Evolutionary conservation across 2,329 filamentous ascomycete genomes (phyloP).

Genomic region (Sporothrix curviconia): DNA sequence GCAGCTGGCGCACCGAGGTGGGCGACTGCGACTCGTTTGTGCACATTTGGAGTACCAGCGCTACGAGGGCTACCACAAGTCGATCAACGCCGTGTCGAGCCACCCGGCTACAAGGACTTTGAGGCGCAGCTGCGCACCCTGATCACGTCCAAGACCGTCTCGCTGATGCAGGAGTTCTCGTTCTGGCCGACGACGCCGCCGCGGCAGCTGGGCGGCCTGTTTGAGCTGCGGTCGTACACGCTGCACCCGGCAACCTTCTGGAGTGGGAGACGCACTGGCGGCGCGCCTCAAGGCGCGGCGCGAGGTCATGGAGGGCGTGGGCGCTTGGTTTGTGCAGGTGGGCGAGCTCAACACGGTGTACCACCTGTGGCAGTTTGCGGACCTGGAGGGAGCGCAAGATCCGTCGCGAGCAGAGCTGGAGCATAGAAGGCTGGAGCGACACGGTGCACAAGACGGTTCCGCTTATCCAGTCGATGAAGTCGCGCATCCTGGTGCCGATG

Average conservation of each 20-base stretch:
- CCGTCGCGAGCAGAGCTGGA: constrained; percentile 90
- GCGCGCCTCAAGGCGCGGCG: constrained; percentile 77
- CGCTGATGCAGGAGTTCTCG: constrained; percentile 98
- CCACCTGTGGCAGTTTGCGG: constrained; percentile 97
- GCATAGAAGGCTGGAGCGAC: constrained; percentile 89
- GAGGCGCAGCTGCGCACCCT: constrained; percentile 78
- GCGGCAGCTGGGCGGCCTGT: constrained; percentile 81
- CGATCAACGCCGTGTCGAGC: constrained; percentile 73
- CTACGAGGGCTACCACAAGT: constrained; percentile 92
- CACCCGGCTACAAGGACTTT: constrained; percentile 78
- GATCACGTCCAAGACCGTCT: constrained; percentile 77
- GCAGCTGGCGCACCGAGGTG: constrained; percentile 96
- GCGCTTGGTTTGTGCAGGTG: constrained; percentile 98
- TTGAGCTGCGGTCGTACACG: constrained; percentile 94
- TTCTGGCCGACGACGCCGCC: constrained; percentile 97
- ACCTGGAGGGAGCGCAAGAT: constrained; percentile 89
- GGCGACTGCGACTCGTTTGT: constrained; percentile 98
- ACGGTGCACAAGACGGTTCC: constrained; percentile 98
- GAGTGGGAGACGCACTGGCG: constrained; percentile 99
- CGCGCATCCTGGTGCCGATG: constrained; percentile 85
- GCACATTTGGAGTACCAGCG: constrained; percentile 99
- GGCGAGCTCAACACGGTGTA: constrained; percentile 96
- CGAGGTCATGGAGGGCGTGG: constrained; percentile 97
- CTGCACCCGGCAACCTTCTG: constrained; percentile 86
- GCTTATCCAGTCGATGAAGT: constrained; percentile 94